phyloP scores from a whole-genome alignment of 2,329 filamentous ascomycete species.

The Pseudomassariella vexata region DNA sequence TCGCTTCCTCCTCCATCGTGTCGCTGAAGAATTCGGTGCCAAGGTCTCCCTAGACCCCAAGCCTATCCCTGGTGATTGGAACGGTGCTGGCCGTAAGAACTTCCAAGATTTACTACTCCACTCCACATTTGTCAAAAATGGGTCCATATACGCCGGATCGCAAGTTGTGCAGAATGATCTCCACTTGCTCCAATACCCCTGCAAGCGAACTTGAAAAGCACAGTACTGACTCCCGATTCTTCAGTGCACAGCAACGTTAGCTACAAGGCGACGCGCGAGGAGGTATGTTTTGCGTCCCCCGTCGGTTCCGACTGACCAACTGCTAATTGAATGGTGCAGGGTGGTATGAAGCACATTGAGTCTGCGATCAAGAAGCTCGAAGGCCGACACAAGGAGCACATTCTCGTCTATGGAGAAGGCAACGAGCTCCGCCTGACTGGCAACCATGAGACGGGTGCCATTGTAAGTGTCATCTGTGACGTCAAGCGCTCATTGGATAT shows the following conservation, averaged over 20 bases:
- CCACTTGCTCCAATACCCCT: too few species aligned
- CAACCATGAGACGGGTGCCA: conserved; percentile 86
- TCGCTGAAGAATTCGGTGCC: conserved; percentile 93
- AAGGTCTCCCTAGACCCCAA: conserved; percentile 95
- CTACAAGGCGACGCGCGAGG: conserved; percentile 77
- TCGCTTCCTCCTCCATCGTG: conserved; percentile 81
- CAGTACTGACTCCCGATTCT: too few species aligned
- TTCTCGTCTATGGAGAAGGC: conserved; percentile 90
- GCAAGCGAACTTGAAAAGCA: too few species aligned
- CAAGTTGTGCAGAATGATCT: too few species aligned
- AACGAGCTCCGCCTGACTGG: conserved; percentile 94
- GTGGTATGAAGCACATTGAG: conserved; percentile 95
- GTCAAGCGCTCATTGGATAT: too few species aligned
- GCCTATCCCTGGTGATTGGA: conserved; percentile 94
- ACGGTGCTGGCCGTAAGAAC: conserved; percentile 89
- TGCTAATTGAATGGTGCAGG: too few species aligned
- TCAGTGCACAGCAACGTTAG: too few species aligned
- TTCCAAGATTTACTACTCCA: too few species aligned
- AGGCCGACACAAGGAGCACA: conserved; percentile 74
- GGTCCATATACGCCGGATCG: conserved; percentile 9
- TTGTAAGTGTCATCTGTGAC: too few species aligned
- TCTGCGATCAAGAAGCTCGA: conserved; percentile 78
- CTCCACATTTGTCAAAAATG: conserved; percentile 48
- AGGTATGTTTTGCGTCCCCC: too few species aligned
- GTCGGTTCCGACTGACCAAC: too few species aligned